Evolutionary conservation across 176 grass and related monocot genomes (phyloP).

Genomic region (Cenchrus americanus): DNA sequence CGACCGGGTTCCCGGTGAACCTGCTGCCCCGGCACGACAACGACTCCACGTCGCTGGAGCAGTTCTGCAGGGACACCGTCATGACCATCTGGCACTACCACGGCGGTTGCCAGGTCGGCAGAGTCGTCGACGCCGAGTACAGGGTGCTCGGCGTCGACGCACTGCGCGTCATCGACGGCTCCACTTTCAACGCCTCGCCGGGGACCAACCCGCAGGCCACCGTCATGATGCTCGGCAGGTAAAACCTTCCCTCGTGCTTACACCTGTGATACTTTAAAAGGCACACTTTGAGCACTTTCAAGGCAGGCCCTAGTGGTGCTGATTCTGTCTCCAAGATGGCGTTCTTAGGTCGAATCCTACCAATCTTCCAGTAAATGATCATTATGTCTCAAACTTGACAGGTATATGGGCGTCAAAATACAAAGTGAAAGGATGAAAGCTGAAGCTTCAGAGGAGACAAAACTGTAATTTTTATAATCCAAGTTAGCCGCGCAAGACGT

Average conservation of each 20-base stretch:
- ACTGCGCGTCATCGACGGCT: slow-evolving; percentile 83
- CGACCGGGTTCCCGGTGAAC: slow-evolving; percentile 63
- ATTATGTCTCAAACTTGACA: slow-evolving; percentile 47
- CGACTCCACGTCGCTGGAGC: slow-evolving; percentile 67
- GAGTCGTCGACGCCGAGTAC: slow-evolving; percentile 75
- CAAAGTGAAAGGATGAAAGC: slow-evolving; percentile 54
- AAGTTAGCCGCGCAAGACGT: background rate
- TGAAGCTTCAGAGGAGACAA: slow-evolving; percentile 13
- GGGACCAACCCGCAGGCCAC: slow-evolving; percentile 92
- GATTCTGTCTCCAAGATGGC: slow-evolving; percentile 20
- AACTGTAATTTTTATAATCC: slow-evolving; percentile 4
- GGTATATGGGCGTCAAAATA: slow-evolving; percentile 83
- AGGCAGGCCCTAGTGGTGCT: slow-evolving; percentile 48
- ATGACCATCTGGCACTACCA: slow-evolving; percentile 97
- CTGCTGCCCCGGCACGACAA: slow-evolving; percentile 59
- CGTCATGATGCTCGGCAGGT: slow-evolving; percentile 96
- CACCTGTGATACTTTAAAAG: slow-evolving; percentile 22
- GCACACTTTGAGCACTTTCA: slow-evolving; percentile 38
- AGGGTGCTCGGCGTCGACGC: slow-evolving; percentile 61
- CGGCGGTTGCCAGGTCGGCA: slow-evolving; percentile 76
- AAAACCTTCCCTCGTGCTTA: background rate
- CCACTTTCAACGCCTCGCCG: slow-evolving; percentile 76
- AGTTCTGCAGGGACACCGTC: slow-evolving; percentile 84
- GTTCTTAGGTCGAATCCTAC: slow-evolving; percentile 41
- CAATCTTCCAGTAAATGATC: slow-evolving; percentile 19